Evolutionary conservation across 768 basidiomycete species (phyloP), one percentile per base, ranked within the genome.

Genomic region (Amanita molliuscula): DNA sequence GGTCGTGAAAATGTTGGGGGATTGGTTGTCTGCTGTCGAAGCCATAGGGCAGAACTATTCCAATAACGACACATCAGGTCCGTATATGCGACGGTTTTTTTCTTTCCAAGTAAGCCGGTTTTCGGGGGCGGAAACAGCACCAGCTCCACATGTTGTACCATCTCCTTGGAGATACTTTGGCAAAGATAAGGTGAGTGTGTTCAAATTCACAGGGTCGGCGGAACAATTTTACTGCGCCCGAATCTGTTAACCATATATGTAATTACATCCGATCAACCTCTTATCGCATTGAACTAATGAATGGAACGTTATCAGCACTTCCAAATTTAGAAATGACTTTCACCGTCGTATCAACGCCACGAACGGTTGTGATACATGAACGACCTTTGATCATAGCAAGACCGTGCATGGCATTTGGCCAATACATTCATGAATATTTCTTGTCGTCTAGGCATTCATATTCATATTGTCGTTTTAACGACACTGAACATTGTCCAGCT

Each of bases 281-380:
- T 40, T 40, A 40, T 36, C 35, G 16, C 2, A 15, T 10, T 16
- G 35, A 36, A 13, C 35, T 36, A 15, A 13, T 36, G 35, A 13
- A 36, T 36, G 7, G 16, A 31, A 4, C 38, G 38, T 40, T 21
- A 21, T 40, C 20, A 20, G 20, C 4, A 4, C 38, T 20, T 40
- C 38, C 38, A 18, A 40, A 21, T 36, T 36, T 15, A 16, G 35
- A 15, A 37, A 6, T 4, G 8, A 7, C 16, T 21, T 23, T 23
- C 9, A 20, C 21, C 11, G 18, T 23, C 20, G 13, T 40, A 18
- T 40, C 21, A 21, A 10, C 18, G 38, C 38, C 36, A 20, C 38
- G n/a, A n/a, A 82, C 76, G 0, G 80, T 78, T 0, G 79, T 80
- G 47, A 81, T 74, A 21, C 78, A 78, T 33, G 71, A 78, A n/a